Percentiles rank a stretch among this genome's conserved stretches.
These are phyloP conservation scores for Beauveria varroae DNA, from an alignment of 2,329 filamentous ascomycete species.

Conservation along the genomic window DNA sequence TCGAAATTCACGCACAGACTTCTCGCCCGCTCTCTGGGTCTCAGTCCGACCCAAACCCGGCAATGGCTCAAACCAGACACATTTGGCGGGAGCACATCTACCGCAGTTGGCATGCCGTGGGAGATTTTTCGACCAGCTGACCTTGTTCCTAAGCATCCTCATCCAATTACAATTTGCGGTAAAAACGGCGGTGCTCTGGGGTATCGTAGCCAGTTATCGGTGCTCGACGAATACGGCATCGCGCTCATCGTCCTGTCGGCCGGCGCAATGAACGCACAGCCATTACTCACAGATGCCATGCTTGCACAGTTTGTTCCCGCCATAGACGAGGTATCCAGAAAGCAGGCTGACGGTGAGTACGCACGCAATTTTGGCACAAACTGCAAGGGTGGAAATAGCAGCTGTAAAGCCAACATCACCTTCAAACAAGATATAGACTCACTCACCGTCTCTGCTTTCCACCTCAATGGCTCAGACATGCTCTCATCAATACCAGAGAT, in stretches of 20 bases:
- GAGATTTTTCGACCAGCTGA: slow-evolving; percentile 25
- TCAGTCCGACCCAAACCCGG: slow-evolving; percentile 18
- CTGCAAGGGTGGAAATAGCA: too few species aligned
- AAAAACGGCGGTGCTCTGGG: slow-evolving; percentile 28
- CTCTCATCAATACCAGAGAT: too few species aligned
- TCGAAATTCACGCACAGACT: slow-evolving; percentile 22
- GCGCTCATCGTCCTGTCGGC: background rate
- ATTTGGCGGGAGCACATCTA: slow-evolving; percentile 21
- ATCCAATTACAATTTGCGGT: slow-evolving; percentile 25
- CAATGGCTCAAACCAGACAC: slow-evolving; percentile 29
- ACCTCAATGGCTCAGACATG: too few species aligned
- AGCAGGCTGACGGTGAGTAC: too few species aligned
- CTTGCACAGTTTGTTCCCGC: too few species aligned
- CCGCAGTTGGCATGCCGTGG: slow-evolving; percentile 30
- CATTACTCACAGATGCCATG: too few species aligned
- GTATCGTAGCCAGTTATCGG: slow-evolving; percentile 27
- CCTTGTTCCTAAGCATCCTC: slow-evolving; percentile 21
- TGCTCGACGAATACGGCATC: slow-evolving; percentile 29
- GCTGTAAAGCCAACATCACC: too few species aligned
- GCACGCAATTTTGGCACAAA: too few species aligned
- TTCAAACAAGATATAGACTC: too few species aligned
- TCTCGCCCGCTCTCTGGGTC: slow-evolving; percentile 19
- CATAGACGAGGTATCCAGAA: too few species aligned
- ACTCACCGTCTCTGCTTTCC: too few species aligned
- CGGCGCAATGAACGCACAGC: background rate